Evolutionary conservation across 768 basidiomycete genomes (phyloP).

Genomic region (Boletus tylopilopsis): DNA sequence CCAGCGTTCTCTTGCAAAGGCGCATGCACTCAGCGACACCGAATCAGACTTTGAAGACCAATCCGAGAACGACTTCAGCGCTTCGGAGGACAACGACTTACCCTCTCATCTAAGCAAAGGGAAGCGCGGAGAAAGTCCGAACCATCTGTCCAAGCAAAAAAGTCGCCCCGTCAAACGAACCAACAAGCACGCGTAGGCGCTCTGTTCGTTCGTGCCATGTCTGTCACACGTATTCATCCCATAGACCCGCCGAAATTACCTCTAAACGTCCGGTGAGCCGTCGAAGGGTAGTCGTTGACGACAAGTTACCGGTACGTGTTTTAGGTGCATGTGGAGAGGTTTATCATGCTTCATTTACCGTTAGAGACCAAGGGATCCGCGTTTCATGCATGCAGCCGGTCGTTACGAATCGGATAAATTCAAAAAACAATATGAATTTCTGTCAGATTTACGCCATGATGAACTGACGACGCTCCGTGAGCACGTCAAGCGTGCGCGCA

Average conservation of each 20-base stretch:
- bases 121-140: slow-evolving; percentile 36
- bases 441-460: slow-evolving; percentile 56
- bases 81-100: slow-evolving; percentile 13
- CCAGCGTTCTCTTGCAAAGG: slow-evolving; percentile 49
- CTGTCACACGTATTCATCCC: not conserved
- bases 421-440: slow-evolving; percentile 68
- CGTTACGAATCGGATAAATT: slow-evolving; percentile 64
- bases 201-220: not conserved
- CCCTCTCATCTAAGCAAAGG: slow-evolving; percentile 12
- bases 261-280: slow-evolving; percentile 85
- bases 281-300: slow-evolving; percentile 63
- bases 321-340: not conserved
- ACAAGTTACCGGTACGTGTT: slow-evolving; percentile 53
- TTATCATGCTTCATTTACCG: not conserved
- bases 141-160: slow-evolving; percentile 41
- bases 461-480: slow-evolving; percentile 67
- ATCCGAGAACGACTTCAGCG: slow-evolving; percentile 11
- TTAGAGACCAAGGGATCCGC: slow-evolving; percentile 81
- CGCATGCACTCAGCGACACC: slow-evolving; percentile 37
- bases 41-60: slow-evolving; percentile 32
- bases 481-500: slow-evolving; percentile 65
- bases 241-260: slow-evolving; percentile 75
- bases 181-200: slow-evolving; percentile 83
- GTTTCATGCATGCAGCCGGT: slow-evolving; percentile 75
- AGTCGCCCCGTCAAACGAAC: slow-evolving; percentile 55